Percentiles rank a stretch among this genome's conserved stretches.
Evolutionary conservation across 2,329 filamentous ascomycete species (phyloP).

Genomic region (Beauveria caledonica): DNA sequence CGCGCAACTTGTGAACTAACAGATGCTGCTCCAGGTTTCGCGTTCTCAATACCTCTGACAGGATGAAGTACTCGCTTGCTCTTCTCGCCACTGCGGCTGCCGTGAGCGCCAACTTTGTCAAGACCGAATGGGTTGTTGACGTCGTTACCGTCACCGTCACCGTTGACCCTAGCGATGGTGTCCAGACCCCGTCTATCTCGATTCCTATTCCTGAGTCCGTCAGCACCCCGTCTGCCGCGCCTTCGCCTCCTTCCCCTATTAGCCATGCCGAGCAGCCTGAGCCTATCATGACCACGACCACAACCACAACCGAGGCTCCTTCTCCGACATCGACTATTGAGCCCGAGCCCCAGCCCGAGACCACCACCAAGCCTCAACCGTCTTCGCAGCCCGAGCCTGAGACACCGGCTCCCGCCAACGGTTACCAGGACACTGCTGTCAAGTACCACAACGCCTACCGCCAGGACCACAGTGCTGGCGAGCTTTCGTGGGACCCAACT

Average conservation of each 20-base stretch:
- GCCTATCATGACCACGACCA: neutral
- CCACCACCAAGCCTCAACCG: neutral
- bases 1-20: slow-evolving; percentile 15
- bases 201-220: slow-evolving; percentile 15
- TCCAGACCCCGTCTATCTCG: slow-evolving; percentile 17
- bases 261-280: slow-evolving; percentile 11
- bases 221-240: slow-evolving; percentile 13
- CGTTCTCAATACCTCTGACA: slow-evolving; percentile 17
- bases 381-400: neutral
- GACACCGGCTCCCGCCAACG: slow-evolving; percentile 10
- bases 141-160: slow-evolving; percentile 38
- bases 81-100: slow-evolving; percentile 38
- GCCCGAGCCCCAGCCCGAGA: slow-evolving; percentile 11
- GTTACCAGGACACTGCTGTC: slow-evolving; percentile 38
- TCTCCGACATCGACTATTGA: slow-evolving; percentile 1
- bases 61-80: slow-evolving; percentile 43
- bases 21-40: neutral
- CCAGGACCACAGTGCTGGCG: slow-evolving; percentile 64
- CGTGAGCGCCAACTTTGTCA: slow-evolving; percentile 32
- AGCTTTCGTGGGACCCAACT: slow-evolving; percentile 55
- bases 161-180: slow-evolving; percentile 21
- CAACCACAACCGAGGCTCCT: slow-evolving; percentile 10
- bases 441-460: slow-evolving; percentile 84
- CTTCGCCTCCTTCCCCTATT: slow-evolving; percentile 13
- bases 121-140: slow-evolving; percentile 34